Evolutionary conservation across 129 eudicot species (phyloP), one percentile per base, ranked within the genome.

Genomic region (Flaveria trinervia): DNA sequence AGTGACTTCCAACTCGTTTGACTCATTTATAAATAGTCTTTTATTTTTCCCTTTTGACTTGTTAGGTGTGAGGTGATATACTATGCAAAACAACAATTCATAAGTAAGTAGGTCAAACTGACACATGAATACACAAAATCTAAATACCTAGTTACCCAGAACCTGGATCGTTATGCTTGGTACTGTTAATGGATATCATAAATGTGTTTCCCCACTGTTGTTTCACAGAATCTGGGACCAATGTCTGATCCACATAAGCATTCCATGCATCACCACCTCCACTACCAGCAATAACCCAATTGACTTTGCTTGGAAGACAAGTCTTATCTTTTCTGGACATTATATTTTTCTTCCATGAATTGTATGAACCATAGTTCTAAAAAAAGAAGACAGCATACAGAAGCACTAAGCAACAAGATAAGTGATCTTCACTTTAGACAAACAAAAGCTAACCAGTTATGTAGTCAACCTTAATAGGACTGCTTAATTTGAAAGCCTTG

Each of bases 161-260:
- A 74, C 43, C 22, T 11, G 79, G 78, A 75, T 85, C 70, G 33
- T 26, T 23, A 14, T 22, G 71, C 28, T 66, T 83, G 7, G 62
- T 84, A 7, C 79, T 82, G 10, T 71, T 85, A 78, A 90, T 80
- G 76, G 84, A 65, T 30, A 80, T 45, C 86, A 73, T 83, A 77
- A 93, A 93, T 65, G 88, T 79, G 62, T 86, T 82, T 2, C 77
- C 76, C 98, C 98, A 93, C 65, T 88, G 96, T 73, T 90, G 86
- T 79, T 84, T 90, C 22, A 90, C 88, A 49, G 96, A 76, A 46
- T 88, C 92, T 1, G 87, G 91, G 68, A 90, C 84, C 73, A 84
- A 56, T 4, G 82, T 75, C 48, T 85, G 87, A 14, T 81, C 84
- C 28, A 84, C 72, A 71, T 85, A 87, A 66, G 98, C 92, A 72